Base-by-base conservation (phyloP, 192 early-diverging fungal genomes). In the Coemansia reversa region DNA sequence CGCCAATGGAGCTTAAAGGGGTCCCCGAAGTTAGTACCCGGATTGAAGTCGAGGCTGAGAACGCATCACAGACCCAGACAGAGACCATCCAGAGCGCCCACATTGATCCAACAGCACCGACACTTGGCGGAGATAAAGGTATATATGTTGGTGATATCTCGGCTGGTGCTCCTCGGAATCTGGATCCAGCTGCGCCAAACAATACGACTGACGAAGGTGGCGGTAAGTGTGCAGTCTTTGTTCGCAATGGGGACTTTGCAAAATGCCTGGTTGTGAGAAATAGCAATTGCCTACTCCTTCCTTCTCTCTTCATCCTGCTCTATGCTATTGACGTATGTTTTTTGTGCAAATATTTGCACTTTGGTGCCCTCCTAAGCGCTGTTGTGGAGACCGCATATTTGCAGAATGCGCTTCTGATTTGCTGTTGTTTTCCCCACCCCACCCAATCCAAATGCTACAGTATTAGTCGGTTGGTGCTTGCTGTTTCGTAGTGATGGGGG, bases 131-230 rank as follows among this genome's bases (percentile, higher is more conserved):
- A 47, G 32, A 60, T 42, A 39, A 60, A 45, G 48, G 48, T 32
- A 32, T 30, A n/a, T 1, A 11, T 39, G 35, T 9, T 11, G 35
- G 35, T 11, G 35, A 9, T 39, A 39, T 39, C 35, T 28, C 49
- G 29, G 30, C 60, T 12, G 60, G 30, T 51, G 22, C 49, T 27
- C 50, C 51, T 57, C 65, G 18, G 50, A 66, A 66, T 66, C 65
- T 25, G 65, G 65, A 66, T 66, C 49, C 56, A 11, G 65, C 57
- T 14, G 57, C 48, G 24, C 42, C 56, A 58, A 57, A 58, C 47
- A 51, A 66, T 58, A 28, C 49, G 24, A 52, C 48, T 32, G 42
- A 60, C 20, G 58, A 45, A 23, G 16, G 39, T 8, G 58, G 48
- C 48, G 58, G 58, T 60, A 60, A 60, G 58, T 47, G n/a, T 20